Evolutionary conservation across 305 asterid species (phyloP), one percentile per base, ranked within the genome.

Genomic region (Striga hermonthica): DNA sequence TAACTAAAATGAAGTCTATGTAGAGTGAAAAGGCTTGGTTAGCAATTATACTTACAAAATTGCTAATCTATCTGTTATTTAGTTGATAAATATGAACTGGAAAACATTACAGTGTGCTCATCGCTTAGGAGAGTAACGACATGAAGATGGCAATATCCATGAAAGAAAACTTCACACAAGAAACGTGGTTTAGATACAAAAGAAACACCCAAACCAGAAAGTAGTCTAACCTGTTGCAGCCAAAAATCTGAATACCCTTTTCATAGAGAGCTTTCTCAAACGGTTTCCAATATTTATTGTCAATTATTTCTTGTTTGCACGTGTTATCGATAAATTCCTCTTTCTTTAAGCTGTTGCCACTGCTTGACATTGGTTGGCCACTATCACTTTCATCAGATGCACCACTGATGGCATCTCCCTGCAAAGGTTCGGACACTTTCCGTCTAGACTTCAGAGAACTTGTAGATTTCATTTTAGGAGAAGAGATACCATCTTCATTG

Each of bases 241-340:
- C 98, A 81, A 85, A 94, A 59, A 94, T 94, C 81, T 81, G 89
- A 64, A 90, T 60, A 60, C 99, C 99, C 86, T 94, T 88, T 68
- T 94, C 99, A 77, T 85, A 94, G 28, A 94, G 86, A 65, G 93
- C 85, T 76, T 82, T 90, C 66, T 94, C 99, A 77, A 94, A 76
- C 63, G 96, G 87, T 79, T 76, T 94, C 99, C 99, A 94, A 68
- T 76, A 66, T 77, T 70, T 80, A 76, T 79, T 79, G 68, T 81
- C 89, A 56, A n/a, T 64, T 64, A 69, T 59, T 60, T 83, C 95
- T 62, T 73, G 86, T 68, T 65, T 85, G 64, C 49, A 72, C 57
- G 66, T 72, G 70, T 66, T 84, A 69, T 75, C 88, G 5, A 73
- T 79, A 65, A 67, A 66, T 69, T 79, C 83, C 72, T 77, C 90